These are phyloP conservation scores for Xylariales sp. DNA, from an alignment of 2,329 filamentous ascomycete genomes.

Conservation along the genomic window DNA sequence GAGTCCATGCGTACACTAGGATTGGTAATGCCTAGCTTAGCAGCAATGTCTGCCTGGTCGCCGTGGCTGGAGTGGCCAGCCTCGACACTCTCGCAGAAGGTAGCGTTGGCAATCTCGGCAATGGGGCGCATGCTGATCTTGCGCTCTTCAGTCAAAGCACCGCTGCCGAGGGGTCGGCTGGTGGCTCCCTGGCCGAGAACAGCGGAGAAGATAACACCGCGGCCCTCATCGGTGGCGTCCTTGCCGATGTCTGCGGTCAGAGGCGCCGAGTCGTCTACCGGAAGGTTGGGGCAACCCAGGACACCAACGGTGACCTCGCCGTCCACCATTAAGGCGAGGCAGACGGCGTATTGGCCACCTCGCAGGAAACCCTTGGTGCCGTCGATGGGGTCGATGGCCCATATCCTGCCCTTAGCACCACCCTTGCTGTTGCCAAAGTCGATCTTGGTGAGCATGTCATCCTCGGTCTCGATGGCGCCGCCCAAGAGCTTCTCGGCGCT, in stretches of 20 bases:
- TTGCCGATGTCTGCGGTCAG: constrained; percentile 69
- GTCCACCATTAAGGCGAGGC: constrained; percentile 85
- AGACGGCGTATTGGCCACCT: constrained; percentile 95
- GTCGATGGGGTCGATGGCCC: constrained; percentile 96
- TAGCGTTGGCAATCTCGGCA: constrained; percentile 69
- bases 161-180: constrained; percentile 66
- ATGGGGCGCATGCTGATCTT: constrained; percentile 77
- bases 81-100: constrained; percentile 96
- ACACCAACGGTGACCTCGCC: constrained; percentile 93
- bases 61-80: constrained; percentile 85
- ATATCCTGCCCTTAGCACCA: constrained; percentile 73
- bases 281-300: constrained; percentile 91
- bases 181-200: constrained; percentile 74
- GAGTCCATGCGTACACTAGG: constrained; percentile 95
- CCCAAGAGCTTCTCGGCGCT: constrained; percentile 65
- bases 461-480: constrained; percentile 60
- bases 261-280: constrained; percentile 72
- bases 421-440: constrained; percentile 67
- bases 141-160: constrained; percentile 47
- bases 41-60: constrained; percentile 80
- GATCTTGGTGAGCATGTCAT: constrained; percentile 63
- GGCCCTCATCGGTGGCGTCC: constrained; percentile 70
- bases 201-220: constrained; percentile 85
- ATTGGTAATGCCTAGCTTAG: constrained; percentile 79
- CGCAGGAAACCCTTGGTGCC: constrained; percentile 96